A percentile compares a stretch with the other conserved stretches of the same genome.
Evolutionary conservation across 208 protist genomes (phyloP).

Genomic region (Sergeia podlipaevii): DNA sequence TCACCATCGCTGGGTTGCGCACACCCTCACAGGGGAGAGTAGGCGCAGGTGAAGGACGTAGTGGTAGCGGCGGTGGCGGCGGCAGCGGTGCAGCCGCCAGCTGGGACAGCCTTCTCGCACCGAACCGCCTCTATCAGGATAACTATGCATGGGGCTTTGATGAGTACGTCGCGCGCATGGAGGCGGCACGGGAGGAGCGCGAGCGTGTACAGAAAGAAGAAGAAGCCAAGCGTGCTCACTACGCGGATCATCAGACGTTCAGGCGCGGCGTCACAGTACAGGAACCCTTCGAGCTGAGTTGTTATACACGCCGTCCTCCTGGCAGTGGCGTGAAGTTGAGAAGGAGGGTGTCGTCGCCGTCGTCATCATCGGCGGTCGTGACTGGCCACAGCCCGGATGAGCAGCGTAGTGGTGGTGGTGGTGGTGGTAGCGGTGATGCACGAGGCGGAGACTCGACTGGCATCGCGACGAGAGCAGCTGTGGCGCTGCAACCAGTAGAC

Average conservation of each 20-base stretch:
- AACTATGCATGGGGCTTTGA: slow-evolving; percentile 30
- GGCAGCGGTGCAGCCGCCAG: background rate
- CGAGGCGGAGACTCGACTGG: background rate
- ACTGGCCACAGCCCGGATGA: background rate
- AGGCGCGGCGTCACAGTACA: slow-evolving; percentile 26
- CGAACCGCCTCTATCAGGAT: slow-evolving; percentile 11
- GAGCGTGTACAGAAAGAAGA: slow-evolving; percentile 18
- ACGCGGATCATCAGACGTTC: slow-evolving; percentile 31
- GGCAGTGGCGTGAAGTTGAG: no score
- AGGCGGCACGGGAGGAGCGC: slow-evolving; percentile 21
- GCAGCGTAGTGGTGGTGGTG: no score
- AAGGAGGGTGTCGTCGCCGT: no score
- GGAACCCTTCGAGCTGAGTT: slow-evolving; percentile 39
- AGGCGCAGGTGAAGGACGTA: background rate
- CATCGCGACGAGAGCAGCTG: background rate
- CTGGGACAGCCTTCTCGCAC: slow-evolving; percentile 10
- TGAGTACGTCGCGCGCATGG: slow-evolving; percentile 38
- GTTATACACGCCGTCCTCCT: background rate
- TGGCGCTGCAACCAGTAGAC: slow-evolving; percentile 12
- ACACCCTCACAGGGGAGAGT: no score
- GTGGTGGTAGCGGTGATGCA: background rate
- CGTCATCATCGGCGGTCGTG: background rate
- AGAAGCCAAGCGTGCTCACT: slow-evolving; percentile 32
- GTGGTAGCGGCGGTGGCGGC: background rate
- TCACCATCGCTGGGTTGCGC: no score